Conservation (phyloP, 768 basidiomycete genomes). For the Phanerodontia chrysosporium region DNA sequence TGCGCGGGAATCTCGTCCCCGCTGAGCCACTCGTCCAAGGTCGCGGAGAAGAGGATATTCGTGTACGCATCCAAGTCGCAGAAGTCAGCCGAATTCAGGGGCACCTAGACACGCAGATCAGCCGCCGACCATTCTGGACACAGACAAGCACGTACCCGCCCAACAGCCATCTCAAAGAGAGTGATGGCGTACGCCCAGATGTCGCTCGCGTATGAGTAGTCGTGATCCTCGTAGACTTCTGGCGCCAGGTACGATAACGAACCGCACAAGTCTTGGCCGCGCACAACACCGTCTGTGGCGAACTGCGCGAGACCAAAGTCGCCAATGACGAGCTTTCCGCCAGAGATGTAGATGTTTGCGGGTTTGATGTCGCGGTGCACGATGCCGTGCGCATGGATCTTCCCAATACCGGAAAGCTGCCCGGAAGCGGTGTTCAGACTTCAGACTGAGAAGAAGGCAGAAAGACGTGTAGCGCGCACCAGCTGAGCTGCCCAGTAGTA, state of each 20-base stretch:
- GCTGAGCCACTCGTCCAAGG: neutral
- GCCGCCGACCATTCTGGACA: neutral
- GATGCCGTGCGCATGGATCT: slow-evolving; percentile 7
- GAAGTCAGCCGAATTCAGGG: neutral
- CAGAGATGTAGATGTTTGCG: slow-evolving; percentile 11
- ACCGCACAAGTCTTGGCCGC: neutral
- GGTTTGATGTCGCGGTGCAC: slow-evolving; percentile 15
- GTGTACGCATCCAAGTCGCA: neutral
- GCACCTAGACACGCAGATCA: neutral
- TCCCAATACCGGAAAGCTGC: slow-evolving; percentile 4
- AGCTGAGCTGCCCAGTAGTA: slow-evolving; percentile 4
- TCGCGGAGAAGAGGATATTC: neutral
- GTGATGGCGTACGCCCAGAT: slow-evolving; percentile 3
- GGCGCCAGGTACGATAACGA: slow-evolving; percentile 6
- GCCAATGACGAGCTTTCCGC: slow-evolving; percentile 5
- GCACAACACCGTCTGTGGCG: neutral
- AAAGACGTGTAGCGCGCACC: neutral
- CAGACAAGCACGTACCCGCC: neutral
- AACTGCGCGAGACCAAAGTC: slow-evolving; percentile 11
- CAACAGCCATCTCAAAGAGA: slow-evolving; percentile 5
- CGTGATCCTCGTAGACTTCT: neutral
- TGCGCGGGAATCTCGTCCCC: neutral
- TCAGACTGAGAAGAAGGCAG: neutral
- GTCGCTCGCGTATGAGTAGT: slow-evolving; percentile 4
- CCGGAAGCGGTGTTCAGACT: neutral